Evolutionary conservation across 306 rosid genomes (phyloP).

Genomic region (Oxytropis ochrocephala): DNA sequence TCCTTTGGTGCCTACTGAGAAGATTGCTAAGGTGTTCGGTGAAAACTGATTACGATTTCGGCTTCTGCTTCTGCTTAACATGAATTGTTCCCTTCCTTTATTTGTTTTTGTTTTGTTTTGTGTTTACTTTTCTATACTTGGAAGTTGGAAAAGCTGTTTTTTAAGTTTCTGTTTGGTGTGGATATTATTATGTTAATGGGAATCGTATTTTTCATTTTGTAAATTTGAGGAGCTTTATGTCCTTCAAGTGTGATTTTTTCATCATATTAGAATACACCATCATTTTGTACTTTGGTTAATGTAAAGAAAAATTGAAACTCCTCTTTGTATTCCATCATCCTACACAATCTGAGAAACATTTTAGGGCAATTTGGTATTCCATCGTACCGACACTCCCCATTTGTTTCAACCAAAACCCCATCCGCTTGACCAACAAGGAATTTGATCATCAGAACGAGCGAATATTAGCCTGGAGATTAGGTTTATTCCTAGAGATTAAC

Average conservation of each 20-base stretch:
- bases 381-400: too few relatives aligned
- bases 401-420: slow-evolving; percentile 26
- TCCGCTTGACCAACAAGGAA: too few relatives aligned
- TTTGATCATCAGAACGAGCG: too few relatives aligned
- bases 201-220: neutral
- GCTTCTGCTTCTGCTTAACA: too few relatives aligned
- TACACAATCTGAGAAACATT: too few relatives aligned
- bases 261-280: neutral
- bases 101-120: neutral
- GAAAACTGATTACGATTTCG: neutral
- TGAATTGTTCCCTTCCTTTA: neutral
- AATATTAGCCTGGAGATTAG: too few relatives aligned
- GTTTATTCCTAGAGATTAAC: too few relatives aligned
- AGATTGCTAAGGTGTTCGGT: slow-evolving; percentile 32
- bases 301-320: neutral
- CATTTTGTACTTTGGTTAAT: neutral
- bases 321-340: neutral
- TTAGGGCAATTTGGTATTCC: too few relatives aligned
- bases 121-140: neutral
- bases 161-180: neutral
- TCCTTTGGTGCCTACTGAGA: slow-evolving; percentile 40
- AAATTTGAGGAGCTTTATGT: too few relatives aligned
- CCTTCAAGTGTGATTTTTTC: neutral
- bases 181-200: neutral
- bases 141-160: neutral